phyloP scores from a whole-genome alignment of 768 basidiomycete genomes.

The Calvatia gigantea region DNA sequence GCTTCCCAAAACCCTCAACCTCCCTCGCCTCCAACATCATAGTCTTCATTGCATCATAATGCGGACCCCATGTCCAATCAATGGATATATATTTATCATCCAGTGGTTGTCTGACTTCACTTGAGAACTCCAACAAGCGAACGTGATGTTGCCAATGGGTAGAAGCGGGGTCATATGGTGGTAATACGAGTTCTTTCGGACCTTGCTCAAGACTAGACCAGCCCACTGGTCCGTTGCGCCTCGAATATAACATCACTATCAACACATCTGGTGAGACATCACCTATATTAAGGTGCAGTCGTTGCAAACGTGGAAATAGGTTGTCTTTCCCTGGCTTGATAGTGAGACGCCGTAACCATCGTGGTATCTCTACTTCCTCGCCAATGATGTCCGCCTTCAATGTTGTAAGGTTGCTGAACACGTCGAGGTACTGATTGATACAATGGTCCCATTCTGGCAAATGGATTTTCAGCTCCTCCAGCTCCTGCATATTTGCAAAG shows the following conservation, averaged over 20 bases:
- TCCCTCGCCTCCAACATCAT: no score
- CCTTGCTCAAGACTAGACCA: background rate
- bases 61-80: no score
- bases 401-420: background rate
- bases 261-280: background rate
- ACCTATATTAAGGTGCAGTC: background rate
- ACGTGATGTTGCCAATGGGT: background rate
- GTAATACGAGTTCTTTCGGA: background rate
- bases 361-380: background rate
- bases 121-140: background rate
- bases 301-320: background rate
- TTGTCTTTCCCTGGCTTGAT: background rate
- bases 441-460: background rate
- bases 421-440: background rate
- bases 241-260: background rate
- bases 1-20: no score
- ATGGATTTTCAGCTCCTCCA: background rate
- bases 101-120: no score
- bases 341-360: background rate
- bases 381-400: background rate
- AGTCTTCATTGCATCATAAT: no score
- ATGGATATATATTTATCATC: no score
- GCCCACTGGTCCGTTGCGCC: background rate
- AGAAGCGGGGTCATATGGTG: background rate
- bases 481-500: background rate